These are phyloP conservation scores for Diplodia intermedia DNA, from an alignment of 2,329 filamentous ascomycete genomes.

Conservation along the genomic window DNA sequence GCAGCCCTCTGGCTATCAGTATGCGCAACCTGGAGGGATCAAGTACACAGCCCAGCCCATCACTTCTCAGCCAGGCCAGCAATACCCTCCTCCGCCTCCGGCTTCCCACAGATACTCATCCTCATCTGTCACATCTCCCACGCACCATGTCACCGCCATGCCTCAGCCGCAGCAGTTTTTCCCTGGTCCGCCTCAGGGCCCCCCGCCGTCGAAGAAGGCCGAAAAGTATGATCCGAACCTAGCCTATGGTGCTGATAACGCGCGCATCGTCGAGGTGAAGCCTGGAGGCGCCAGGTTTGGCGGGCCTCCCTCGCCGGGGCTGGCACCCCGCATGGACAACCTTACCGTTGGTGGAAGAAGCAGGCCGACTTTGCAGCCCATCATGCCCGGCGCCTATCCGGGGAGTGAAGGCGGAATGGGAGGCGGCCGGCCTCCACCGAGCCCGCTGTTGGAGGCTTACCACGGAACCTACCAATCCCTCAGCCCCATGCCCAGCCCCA, in stretches of 20 bases:
- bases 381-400: constrained; percentile 44
- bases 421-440: constrained; percentile 68
- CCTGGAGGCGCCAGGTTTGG: constrained; percentile 44
- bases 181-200: constrained; percentile 35
- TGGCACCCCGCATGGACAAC: constrained; percentile 53
- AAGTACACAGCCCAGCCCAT: constrained; percentile 54
- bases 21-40: constrained; percentile 52
- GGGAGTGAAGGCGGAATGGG: constrained; percentile 34
- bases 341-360: constrained; percentile 55
- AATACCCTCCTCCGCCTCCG: constrained; percentile 33
- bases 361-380: constrained; percentile 49
- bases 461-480: constrained; percentile 92
- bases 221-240: constrained; percentile 39
- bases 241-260: constrained; percentile 35
- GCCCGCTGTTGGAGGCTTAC: constrained; percentile 89
- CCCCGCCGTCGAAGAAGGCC: constrained; percentile 35
- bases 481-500: constrained; percentile 89
- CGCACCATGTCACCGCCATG: constrained; percentile 36
- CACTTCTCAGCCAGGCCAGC: constrained; percentile 35
- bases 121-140: constrained; percentile 22
- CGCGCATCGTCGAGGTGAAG: constrained; percentile 52
- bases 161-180: constrained; percentile 36
- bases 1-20: constrained; percentile 44
- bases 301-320: constrained; percentile 44
- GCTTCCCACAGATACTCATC: constrained; percentile 15